Evolutionary conservation across 2,329 filamentous ascomycete genomes (phyloP), one percentile per base, ranked within the genome.

Genomic region (Penicillium sp.): DNA sequence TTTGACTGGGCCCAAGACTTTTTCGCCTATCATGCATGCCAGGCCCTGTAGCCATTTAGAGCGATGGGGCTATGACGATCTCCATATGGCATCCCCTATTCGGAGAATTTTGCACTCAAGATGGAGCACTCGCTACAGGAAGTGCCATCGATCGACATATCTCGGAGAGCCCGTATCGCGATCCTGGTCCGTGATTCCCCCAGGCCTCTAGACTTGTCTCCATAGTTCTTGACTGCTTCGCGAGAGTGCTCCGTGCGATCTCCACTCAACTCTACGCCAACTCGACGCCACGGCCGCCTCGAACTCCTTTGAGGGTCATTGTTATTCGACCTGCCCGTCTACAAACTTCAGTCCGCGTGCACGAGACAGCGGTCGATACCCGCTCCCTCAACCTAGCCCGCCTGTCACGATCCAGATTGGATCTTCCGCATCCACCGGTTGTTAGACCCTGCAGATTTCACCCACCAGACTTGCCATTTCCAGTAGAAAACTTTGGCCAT

Each of bases 211-310:
- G 34, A 48, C n/a, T 27, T 29, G 17, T 45, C 52, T 45, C 56
- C 52, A 56, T 54, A 52, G 56, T 61, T 58, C 56, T 61, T 58
- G 47, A 50, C 52, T 55, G 29, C 47, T 52, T 55, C 49, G 20
- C 48, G 52, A 24, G 44, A 43, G 29, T 37, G 27, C 41, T 45
- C 44, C 55, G 49, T 61, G 56, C 52, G 54, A 58, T 54, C 54
- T 34, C 39, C 46, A 49, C 52, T 32, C 7, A 26, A 46, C 7
- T 39, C 29, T 40, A 57, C 45, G 54, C 56, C 58, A 54, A 37
- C 26, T n/a, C 42, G 20, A 41, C 33, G 21, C 48, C 30, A 51
- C 44, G 44, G 26, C 43, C 34, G 33, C 26, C 23, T 44, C 18
- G 8, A 46, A 9, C 43, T 39, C 50, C 49, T 40, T 43, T 51